Conservation (phyloP, 1,284 basidiomycete genomes). For the Ceratobasidium sp. region DNA sequence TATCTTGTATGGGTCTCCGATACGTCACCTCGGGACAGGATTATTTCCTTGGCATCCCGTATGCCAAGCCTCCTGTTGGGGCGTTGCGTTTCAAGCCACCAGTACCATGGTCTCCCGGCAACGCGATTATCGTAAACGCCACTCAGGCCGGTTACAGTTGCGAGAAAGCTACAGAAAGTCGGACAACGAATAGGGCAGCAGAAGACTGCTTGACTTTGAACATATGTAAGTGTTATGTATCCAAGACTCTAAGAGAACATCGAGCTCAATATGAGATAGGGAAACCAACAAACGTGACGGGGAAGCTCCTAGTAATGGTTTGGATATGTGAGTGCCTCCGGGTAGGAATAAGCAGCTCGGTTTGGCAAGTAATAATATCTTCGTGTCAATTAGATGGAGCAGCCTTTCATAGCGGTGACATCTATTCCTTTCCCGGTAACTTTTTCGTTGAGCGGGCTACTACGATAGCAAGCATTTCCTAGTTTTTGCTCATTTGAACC, state of each 20-base stretch:
- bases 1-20: conserved; percentile 10
- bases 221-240: conserved; percentile 51
- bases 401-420: conserved; percentile 7
- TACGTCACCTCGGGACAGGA: conserved; percentile 2
- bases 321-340: conserved; percentile 34
- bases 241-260: neutral
- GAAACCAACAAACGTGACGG: conserved; percentile 28
- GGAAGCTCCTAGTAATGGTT: conserved; percentile 44
- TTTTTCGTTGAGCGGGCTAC: neutral
- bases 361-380: neutral
- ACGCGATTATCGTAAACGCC: conserved; percentile 29
- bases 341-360: neutral
- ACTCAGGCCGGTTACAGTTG: neutral
- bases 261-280: neutral
- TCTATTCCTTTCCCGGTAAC: conserved; percentile 4
- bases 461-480: neutral
- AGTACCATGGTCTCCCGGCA: neutral
- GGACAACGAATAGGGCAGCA: conserved; percentile 45
- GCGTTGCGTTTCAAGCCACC: conserved; percentile 23
- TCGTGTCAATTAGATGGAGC: conserved; percentile 14
- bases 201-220: conserved; percentile 62
- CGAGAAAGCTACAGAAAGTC: conserved; percentile 11
- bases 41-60: conserved; percentile 44
- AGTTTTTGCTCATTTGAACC: neutral
- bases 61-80: conserved; percentile 32